phyloP scores from a whole-genome alignment of 108 stramenopile genomes.

The Stephanodiscus minutulus region DNA sequence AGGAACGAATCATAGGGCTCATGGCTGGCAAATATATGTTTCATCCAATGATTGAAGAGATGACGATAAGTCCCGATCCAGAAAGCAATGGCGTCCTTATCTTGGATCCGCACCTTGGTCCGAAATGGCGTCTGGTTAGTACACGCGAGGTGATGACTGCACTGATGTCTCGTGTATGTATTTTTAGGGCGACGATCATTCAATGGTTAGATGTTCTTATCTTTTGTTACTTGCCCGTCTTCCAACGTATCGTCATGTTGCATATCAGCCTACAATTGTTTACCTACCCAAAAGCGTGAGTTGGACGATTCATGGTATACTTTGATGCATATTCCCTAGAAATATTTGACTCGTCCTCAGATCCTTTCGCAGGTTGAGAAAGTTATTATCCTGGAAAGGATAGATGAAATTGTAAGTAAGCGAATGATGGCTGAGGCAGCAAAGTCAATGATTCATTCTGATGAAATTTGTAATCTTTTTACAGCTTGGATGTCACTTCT shows the following conservation, averaged over 20 bases:
- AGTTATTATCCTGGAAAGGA: conserved; percentile 71
- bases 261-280: conserved; percentile 64
- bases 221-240: neutral
- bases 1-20: conserved; percentile 64
- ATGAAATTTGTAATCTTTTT: neutral
- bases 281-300: conserved; percentile 66
- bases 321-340: neutral
- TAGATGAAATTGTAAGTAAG: conserved; percentile 61
- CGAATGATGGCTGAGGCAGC: conserved; percentile 1
- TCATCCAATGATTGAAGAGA: conserved; percentile 82
- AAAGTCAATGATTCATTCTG: neutral
- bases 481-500: conserved; percentile 49
- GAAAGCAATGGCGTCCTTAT: conserved; percentile 87
- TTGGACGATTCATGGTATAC: neutral
- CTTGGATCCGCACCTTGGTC: conserved; percentile 80
- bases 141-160: conserved; percentile 10
- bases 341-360: neutral
- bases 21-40: conserved; percentile 74
- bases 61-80: conserved; percentile 82
- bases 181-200: conserved; percentile 10
- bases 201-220: neutral
- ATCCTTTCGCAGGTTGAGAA: conserved; percentile 57
- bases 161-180: neutral
- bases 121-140: conserved; percentile 81
- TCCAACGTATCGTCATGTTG: neutral